A percentile compares a stretch with the other conserved stretches of the same genome.
These are phyloP conservation scores for Lithohypha guttulata DNA, from an alignment of 2,329 filamentous ascomycete species.

Conservation along the genomic window DNA sequence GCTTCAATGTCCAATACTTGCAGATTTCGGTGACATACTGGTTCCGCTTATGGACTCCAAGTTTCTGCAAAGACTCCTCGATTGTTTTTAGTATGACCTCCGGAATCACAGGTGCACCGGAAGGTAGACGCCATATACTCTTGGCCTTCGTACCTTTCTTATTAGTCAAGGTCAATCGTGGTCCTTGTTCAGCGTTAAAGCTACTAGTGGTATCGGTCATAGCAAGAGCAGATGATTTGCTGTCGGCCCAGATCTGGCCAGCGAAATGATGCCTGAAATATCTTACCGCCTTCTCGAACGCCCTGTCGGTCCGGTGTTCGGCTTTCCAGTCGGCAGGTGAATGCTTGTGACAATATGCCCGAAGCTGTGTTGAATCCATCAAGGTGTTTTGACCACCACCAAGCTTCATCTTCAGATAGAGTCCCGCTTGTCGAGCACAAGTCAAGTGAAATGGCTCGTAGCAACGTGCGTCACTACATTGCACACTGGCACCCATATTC, in stretches of 20 bases:
- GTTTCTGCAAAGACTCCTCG: constrained; percentile 69
- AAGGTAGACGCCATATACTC: constrained; percentile 80
- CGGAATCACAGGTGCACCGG: constrained; percentile 87
- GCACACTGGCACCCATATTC: constrained; percentile 95
- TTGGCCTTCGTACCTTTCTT: constrained; percentile 49
- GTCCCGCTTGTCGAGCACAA: constrained; percentile 73
- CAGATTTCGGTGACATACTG: constrained; percentile 78
- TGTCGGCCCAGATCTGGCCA: constrained; percentile 83
- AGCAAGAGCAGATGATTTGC: constrained; percentile 68
- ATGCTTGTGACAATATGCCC: constrained; percentile 93
- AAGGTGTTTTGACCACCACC: constrained; percentile 67
- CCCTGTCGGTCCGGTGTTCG: constrained; percentile 71
- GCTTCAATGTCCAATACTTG: constrained; percentile 95
- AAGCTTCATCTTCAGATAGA: constrained; percentile 96
- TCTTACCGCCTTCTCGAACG: constrained; percentile 70
- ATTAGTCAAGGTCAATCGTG: constrained; percentile 46
- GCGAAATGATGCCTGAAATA: constrained; percentile 88
- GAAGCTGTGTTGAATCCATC: constrained; percentile 71
- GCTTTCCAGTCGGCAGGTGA: constrained; percentile 79
- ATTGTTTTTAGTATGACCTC: constrained; percentile 79
- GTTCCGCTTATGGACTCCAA: constrained; percentile 75
- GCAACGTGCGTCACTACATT: constrained; percentile 95
- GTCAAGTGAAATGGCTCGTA: constrained; percentile 97
- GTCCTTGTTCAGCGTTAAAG: constrained; percentile 38
- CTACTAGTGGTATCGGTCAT: constrained; percentile 57